These are phyloP conservation scores for Acanthamoeba quina DNA, from an alignment of 208 protist genomes.

Conservation along the genomic window DNA sequence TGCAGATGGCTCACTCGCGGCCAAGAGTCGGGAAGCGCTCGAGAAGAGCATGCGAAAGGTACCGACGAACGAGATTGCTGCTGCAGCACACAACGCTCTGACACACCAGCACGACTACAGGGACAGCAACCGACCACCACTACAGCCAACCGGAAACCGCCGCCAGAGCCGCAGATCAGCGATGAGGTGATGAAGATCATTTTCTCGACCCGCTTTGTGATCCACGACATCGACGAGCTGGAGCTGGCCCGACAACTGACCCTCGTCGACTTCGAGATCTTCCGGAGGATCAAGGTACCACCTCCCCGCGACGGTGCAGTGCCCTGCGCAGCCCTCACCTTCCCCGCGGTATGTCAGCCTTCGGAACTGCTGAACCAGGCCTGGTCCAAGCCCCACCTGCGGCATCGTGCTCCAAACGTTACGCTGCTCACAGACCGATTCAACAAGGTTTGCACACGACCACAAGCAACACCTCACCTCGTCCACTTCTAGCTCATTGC, in stretches of 20 bases:
- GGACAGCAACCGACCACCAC: neutral
- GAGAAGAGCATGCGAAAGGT: slow-evolving; percentile 32
- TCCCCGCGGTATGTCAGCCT: neutral
- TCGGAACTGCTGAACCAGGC: slow-evolving; percentile 68
- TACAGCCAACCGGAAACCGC: neutral
- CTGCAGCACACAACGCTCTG: neutral
- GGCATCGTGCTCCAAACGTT: slow-evolving; percentile 16
- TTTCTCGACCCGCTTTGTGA: neutral
- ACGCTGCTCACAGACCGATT: neutral
- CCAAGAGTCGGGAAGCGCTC: neutral
- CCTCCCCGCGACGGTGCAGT: too few relatives aligned
- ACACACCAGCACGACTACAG: neutral
- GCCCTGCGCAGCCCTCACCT: neutral
- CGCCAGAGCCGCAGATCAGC: slow-evolving; percentile 18
- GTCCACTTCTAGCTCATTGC: too few relatives aligned
- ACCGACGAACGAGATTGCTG: neutral
- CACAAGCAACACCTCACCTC: too few relatives aligned
- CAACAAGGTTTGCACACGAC: slow-evolving; percentile 28
- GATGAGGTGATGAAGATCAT: slow-evolving; percentile 43
- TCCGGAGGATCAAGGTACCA: slow-evolving; percentile 51
- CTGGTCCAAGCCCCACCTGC: slow-evolving; percentile 54
- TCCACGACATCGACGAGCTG: slow-evolving; percentile 44
- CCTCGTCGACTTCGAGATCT: slow-evolving; percentile 71
- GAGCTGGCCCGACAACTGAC: slow-evolving; percentile 73
- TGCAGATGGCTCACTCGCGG: neutral